Base-by-base conservation (phyloP, 2,329 filamentous ascomycete species). In the Phialophora expanda region DNA sequence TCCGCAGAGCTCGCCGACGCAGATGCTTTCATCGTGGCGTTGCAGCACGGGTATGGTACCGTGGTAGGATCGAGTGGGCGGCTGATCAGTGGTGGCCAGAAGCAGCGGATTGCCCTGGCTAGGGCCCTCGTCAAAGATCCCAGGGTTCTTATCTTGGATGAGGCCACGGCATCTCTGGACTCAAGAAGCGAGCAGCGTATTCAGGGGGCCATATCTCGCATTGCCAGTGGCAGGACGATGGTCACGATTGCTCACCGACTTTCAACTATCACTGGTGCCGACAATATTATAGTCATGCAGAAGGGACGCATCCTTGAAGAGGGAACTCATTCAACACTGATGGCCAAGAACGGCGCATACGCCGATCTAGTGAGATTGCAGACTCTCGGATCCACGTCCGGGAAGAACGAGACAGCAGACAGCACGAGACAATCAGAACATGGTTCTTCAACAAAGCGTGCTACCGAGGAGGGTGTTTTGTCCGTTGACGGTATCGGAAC, bases 81-180 rank as follows among this genome's bases (percentile, higher is more conserved):
- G 73, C 80, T 95, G 60, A 82, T 96, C 17, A 93, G 90, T 63
- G 92, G 92, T 75, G 92, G 92, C 26, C 92, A 96, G 78, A 94
- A 96, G 77, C 93, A 97, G 78, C 90, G 93, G 69, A 94, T 97
- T 73, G 91, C 92, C 4, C 94, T 97, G 75, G 92, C 93, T 2
- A 84, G 91, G 71, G 92, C 92, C 20, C 86, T 96, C 61, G 90
- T 96, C 26, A 92, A 89, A 9, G 89, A 96, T 73, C 92, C 92
- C 0, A 91, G 90, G 78, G 83, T 97, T 74, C 84, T 97, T 1
- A 73, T 78, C 20, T 67, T 78, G 7, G 76, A 78, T 56, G 76
- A 78, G 64, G 76, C 76, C 3, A 78, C 76, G 0, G 74, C 76
- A 6, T 73, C 76, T 14, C 68, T 78, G 51, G 76, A 78, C 65